A percentile compares a stretch with the other conserved stretches of the same genome.
Conservation (phyloP, 345 rosid genomes). For the Dipteronia sinensis region DNA sequence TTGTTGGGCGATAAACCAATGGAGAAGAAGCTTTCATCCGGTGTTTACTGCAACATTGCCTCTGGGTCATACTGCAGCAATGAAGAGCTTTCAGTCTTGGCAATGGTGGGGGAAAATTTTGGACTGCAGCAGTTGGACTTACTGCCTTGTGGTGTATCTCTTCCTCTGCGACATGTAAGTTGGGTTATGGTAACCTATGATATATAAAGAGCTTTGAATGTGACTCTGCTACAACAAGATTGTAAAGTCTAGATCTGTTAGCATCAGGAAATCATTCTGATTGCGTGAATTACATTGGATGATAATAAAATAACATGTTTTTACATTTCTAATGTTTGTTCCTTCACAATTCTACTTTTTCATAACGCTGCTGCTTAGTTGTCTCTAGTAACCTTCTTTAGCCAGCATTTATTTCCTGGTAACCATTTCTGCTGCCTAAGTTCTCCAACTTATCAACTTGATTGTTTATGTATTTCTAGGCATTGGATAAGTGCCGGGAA, state of each 20-base stretch:
- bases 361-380: not conserved
- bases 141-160: slow-evolving; percentile 88
- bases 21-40: slow-evolving; percentile 68
- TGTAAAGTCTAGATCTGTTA: not conserved
- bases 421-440: slow-evolving; percentile 3
- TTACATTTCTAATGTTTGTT: slow-evolving; percentile 13
- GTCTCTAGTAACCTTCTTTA: not conserved
- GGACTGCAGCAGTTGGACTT: slow-evolving; percentile 85
- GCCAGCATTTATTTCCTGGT: not conserved
- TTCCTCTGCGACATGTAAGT: slow-evolving; percentile 97
- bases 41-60: slow-evolving; percentile 77
- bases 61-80: slow-evolving; percentile 66
- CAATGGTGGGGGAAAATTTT: slow-evolving; percentile 97
- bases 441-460: slow-evolving; percentile 4
- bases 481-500: slow-evolving; percentile 87
- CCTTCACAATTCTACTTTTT: slow-evolving; percentile 3
- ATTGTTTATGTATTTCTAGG: slow-evolving; percentile 51
- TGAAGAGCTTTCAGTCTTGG: slow-evolving; percentile 85
- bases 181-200: not conserved
- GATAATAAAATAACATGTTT: not conserved
- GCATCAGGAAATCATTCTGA: not conserved
- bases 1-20: slow-evolving; percentile 72
- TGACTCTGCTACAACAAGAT: not conserved
- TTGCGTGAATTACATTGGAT: slow-evolving; percentile 3
- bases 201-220: slow-evolving; percentile 11